Base-by-base conservation (phyloP, 371 early-diverging fungal genomes). In the Ordospora pajunii region DNA sequence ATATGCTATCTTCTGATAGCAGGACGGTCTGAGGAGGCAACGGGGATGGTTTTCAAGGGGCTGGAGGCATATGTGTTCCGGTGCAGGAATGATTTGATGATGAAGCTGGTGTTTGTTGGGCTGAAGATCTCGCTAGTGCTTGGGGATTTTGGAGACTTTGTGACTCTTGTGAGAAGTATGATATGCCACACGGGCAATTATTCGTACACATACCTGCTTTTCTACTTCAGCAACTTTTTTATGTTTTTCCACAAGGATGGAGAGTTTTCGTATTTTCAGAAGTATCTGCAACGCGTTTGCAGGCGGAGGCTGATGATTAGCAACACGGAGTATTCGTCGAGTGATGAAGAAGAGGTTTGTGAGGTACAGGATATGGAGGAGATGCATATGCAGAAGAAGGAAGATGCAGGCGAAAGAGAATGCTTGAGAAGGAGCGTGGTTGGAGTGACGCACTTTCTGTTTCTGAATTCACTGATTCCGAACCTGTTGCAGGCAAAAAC, bases 171-270 rank as follows among this genome's bases (percentile, higher is more conserved):
- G 11, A 81, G 48, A 12, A 37, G 73, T n/a, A 21, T 79, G 49
- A 64, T 76, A 7, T 37, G 46, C 27, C 27, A 53, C 4, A 48
- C 67, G 23, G 42, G 62, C 14, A 58, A 58, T 17, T 64, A 48
- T 19, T 66, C 78, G 12, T 68, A 70, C 23, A 50, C 68, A 37
- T 82, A 81, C 49, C 48, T 83, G 10, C 40, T 77, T 7, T 81
- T 79, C 69, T 83, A 75, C 67, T 63, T 83, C 17, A 53, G 51
- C n/a, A 68, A 70, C 22, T 67, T 77, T 40, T 52, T 83, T 22
- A 54, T 64, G 12, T 46, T 50, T 46, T 79, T 73, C 62, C 62
- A 54, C 27, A 62, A 43, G 25, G 58, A 43, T n/a, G 50, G 46
- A 63, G 67, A 76, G 40, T 81, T 77, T 44, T 70, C 52, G 40